Conservation (phyloP, 2,329 filamentous ascomycete species). For the Fusarium lyarnte region DNA sequence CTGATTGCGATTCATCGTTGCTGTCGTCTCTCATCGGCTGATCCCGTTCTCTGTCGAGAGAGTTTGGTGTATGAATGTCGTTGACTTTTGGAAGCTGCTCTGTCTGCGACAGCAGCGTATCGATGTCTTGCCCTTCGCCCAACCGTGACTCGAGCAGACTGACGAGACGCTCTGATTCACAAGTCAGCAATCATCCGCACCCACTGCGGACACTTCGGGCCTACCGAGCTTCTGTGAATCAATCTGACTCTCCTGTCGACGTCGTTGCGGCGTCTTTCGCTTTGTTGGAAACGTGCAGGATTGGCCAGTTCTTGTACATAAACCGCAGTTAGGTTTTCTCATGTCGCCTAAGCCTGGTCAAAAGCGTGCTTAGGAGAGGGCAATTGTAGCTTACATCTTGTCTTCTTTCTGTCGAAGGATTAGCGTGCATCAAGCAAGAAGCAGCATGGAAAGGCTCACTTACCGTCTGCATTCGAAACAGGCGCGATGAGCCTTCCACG, state of each 20-base stretch:
- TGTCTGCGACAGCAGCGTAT: neutral
- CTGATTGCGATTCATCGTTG: neutral
- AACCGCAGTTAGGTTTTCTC: neutral
- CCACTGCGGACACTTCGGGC: neutral
- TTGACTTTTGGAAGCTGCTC: neutral
- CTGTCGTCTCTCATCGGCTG: neutral
- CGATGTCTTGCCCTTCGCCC: neutral
- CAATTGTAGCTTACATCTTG: neutral
- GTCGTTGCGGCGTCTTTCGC: neutral
- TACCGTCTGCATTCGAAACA: neutral
- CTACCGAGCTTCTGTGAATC: neutral
- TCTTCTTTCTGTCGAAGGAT: neutral
- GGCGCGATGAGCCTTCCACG: neutral
- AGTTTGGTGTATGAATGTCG: neutral
- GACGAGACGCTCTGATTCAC: neutral
- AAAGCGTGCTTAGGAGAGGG: fast-evolving
- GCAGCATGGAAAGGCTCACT: fast-evolving
- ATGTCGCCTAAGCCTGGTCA: neutral
- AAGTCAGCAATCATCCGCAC: fast-evolving
- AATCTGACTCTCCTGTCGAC: neutral
- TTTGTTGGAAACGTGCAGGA: neutral
- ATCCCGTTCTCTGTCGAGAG: neutral
- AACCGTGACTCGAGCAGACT: neutral
- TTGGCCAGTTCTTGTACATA: neutral
- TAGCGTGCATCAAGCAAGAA: neutral